Conservation (phyloP, 164 flowering plant genomes). For the Chimonanthus praecox region DNA sequence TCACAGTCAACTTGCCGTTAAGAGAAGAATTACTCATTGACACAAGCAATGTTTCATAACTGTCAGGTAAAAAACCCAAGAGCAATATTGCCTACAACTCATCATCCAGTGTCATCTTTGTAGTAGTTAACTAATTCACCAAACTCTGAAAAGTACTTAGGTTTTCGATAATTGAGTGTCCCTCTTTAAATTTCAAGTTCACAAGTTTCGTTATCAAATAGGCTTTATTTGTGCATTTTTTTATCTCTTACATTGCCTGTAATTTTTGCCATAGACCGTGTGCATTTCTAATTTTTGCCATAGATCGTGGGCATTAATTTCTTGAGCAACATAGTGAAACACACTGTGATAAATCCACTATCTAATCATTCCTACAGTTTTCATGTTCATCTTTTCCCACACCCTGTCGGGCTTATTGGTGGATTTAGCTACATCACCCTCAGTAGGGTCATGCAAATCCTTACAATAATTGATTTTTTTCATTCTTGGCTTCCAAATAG, state of each 20-base stretch:
- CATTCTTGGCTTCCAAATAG: background rate
- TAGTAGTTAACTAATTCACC: background rate
- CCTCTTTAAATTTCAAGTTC: too few species aligned
- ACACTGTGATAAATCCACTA: background rate
- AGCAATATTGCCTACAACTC: background rate
- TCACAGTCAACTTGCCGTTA: too few species aligned
- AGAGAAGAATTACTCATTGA: background rate
- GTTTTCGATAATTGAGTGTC: too few species aligned
- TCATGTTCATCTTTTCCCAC: background rate
- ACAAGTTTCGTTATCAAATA: too few species aligned
- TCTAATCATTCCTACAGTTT: background rate
- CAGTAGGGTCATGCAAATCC: background rate
- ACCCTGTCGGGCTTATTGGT: background rate
- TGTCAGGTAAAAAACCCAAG: background rate
- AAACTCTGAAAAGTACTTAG: too few species aligned
- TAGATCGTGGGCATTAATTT: background rate
- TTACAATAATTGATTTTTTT: too few species aligned
- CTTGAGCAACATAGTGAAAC: too few species aligned
- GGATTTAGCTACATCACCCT: background rate
- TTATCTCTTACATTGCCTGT: too few species aligned
- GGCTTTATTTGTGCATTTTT: too few species aligned
- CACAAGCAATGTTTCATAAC: background rate
- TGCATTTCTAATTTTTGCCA: background rate
- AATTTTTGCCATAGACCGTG: background rate
- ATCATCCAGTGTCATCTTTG: background rate